Evolutionary conservation across 179 eudicot genomes (phyloP).

Genomic region (Beta lomatogona): DNA sequence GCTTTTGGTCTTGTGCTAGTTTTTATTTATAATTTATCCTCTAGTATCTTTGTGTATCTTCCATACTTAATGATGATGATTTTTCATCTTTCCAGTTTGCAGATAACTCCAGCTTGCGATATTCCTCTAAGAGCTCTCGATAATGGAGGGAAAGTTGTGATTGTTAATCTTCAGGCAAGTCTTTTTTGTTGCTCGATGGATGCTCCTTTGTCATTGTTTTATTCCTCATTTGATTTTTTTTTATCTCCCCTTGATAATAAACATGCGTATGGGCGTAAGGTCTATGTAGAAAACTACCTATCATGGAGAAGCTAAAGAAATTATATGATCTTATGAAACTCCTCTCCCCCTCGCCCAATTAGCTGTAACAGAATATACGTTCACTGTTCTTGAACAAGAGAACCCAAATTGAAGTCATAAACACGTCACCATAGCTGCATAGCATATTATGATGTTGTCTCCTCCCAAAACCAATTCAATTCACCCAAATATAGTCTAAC

Average conservation of each 20-base stretch:
- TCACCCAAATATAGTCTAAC: too few species aligned
- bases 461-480: too few species aligned
- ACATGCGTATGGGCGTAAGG: not conserved
- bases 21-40: not conserved
- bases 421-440: too few species aligned
- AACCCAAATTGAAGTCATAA: too few species aligned
- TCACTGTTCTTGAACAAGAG: too few species aligned
- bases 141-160: constrained; percentile 64
- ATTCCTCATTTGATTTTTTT: not conserved
- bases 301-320: too few species aligned
- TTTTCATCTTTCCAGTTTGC: constrained; percentile 49
- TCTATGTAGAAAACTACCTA: too few species aligned
- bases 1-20: not conserved
- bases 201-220: not conserved
- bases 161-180: constrained; percentile 72
- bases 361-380: too few species aligned
- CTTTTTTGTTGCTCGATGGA: not conserved
- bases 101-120: constrained; percentile 74
- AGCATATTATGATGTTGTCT: too few species aligned
- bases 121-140: constrained; percentile 55
- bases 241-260: not conserved
- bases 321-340: too few species aligned
- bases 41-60: not conserved
- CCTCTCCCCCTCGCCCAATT: too few species aligned
- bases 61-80: not conserved